Base-by-base conservation (phyloP, 2,329 filamentous ascomycete genomes). In the Cercospora zeae-maydis region DNA sequence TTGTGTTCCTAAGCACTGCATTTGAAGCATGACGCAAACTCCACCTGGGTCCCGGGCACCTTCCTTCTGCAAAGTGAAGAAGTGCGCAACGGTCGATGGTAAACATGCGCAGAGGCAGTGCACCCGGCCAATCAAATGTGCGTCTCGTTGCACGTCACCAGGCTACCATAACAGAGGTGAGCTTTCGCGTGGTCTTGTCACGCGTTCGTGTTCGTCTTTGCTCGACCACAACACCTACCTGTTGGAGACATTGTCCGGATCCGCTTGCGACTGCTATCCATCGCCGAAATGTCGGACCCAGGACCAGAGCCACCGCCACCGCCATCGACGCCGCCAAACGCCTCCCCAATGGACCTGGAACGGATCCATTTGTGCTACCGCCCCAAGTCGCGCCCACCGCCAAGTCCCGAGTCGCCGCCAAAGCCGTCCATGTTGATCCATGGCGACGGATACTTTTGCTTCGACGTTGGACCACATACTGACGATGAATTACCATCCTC, bases 401-500 rank as follows among this genome's bases (percentile, higher is more conserved):
- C 53, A 39, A 27, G 51, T 24, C 53, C 45, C 33, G 31, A 52
- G 36, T 27, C 14, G 14, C 45, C 53, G 21, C 62, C 58, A 19
- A 45, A 33, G 62, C 62, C 45, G 16, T 45, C 39, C 39, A 45
- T 45, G 39, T 16, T 45, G 39, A 45, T 45, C 19, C 13, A 21
- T 11, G 39, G 19, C 39, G 39, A 24, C 10, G 2, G 13, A 16
- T 21, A 5, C 8, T 13, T 45, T 45, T 16, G 39, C 21, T 45
- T 45, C 16, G 39, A 45, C 21, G 39, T 45, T 45, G 39, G 39
- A 45, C 39, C 39, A 24, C 39, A 16, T 58, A 57, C n/a, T 62
- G 33, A 61, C 34, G 31, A 63, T 19, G 30, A 42, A 27, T 45
- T 63, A 62, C 19, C 47, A 30, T 10, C 47, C n/a, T 52, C 47